These are phyloP conservation scores for Penicillium sp. DNA, from an alignment of 2,329 filamentous ascomycete species.

Conservation along the genomic window DNA sequence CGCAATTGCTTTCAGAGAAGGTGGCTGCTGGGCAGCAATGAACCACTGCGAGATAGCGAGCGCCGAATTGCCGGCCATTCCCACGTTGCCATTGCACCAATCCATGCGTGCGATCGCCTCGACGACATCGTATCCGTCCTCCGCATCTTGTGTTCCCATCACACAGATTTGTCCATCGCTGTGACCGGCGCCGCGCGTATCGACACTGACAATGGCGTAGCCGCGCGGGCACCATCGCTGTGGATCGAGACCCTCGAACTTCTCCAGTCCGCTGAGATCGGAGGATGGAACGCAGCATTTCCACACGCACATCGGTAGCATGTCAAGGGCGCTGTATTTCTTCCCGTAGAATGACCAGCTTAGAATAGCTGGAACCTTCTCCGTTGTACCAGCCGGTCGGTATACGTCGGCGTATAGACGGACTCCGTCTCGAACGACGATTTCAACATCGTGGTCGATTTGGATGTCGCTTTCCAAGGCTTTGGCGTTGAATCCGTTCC, in stretches of 20 bases:
- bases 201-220: slow-evolving; percentile 39
- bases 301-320: slow-evolving; percentile 43
- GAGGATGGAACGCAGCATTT: slow-evolving; percentile 38
- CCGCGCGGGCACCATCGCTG: slow-evolving; percentile 33
- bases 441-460: slow-evolving; percentile 49
- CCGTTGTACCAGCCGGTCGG: slow-evolving; percentile 36
- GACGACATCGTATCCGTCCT: slow-evolving; percentile 50
- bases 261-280: slow-evolving; percentile 34
- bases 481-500: slow-evolving; percentile 41
- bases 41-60: slow-evolving; percentile 48
- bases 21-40: slow-evolving; percentile 45
- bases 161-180: slow-evolving; percentile 39
- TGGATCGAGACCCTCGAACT: slow-evolving; percentile 49
- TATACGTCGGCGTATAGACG: slow-evolving; percentile 50
- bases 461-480: slow-evolving; percentile 41
- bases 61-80: slow-evolving; percentile 48
- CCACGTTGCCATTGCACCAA: slow-evolving; percentile 51
- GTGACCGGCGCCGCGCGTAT: slow-evolving; percentile 35
- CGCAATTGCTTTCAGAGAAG: slow-evolving; percentile 46
- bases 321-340: slow-evolving; percentile 43
- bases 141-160: slow-evolving; percentile 48
- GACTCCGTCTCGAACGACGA: slow-evolving; percentile 45
- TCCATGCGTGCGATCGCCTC: slow-evolving; percentile 44
- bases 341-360: slow-evolving; percentile 52
- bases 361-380: slow-evolving; percentile 48